Evolutionary conservation across 2,329 filamentous ascomycete genomes (phyloP).

Genomic region (Mycogone perniciosa): DNA sequence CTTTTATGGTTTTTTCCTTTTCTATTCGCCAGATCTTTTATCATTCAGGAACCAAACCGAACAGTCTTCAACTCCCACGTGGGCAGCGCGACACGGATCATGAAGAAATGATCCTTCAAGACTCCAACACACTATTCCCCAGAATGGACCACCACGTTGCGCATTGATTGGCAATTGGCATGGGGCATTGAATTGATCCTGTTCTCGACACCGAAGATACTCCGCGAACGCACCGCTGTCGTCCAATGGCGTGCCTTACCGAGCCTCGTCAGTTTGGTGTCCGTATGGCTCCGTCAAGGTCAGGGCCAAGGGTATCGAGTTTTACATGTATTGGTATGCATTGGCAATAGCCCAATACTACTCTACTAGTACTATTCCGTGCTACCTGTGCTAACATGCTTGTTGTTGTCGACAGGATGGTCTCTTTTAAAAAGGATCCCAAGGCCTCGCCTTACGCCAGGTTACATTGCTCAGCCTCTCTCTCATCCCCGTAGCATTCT

Average conservation of each 20-base stretch:
- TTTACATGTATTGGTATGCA: too few species aligned
- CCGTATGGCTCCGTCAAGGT: not conserved
- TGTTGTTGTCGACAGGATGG: too few species aligned
- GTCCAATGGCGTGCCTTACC: too few species aligned
- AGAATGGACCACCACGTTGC: conserved; percentile 20
- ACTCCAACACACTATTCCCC: conserved; percentile 6
- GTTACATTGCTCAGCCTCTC: not conserved
- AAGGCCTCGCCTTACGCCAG: not conserved
- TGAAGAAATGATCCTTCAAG: not conserved
- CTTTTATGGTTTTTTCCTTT: too few species aligned
- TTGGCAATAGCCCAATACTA: too few species aligned
- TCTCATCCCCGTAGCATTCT: not conserved
- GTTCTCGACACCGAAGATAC: too few species aligned
- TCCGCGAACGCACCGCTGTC: too few species aligned
- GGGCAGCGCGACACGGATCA: not conserved
- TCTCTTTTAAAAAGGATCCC: not conserved
- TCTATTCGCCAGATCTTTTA: too few species aligned
- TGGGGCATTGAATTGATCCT: conserved; percentile 2
- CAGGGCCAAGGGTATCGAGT: too few species aligned
- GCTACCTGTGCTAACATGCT: too few species aligned
- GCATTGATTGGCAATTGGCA: conserved; percentile 23
- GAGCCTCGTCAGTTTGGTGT: not conserved
- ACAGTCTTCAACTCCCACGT: not conserved
- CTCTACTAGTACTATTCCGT: too few species aligned
- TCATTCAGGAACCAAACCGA: too few species aligned